These are phyloP conservation scores for Penicillium soppii DNA, from an alignment of 495 filamentous ascomycete genomes.

Conservation along the genomic window DNA sequence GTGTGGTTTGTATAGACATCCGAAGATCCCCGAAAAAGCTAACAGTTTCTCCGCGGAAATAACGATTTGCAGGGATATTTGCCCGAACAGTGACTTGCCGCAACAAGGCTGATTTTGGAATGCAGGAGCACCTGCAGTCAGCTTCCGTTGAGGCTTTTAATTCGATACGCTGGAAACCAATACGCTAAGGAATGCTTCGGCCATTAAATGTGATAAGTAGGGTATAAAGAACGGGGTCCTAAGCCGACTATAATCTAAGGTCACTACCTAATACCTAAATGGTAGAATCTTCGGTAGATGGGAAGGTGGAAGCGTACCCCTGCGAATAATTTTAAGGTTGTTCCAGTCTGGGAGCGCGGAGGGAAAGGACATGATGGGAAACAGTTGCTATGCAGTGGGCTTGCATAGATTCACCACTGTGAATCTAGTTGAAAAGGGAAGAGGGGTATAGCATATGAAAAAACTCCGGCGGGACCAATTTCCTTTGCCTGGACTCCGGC, in stretches of 20 bases:
- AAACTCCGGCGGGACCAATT: neutral
- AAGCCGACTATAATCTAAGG: constrained; percentile 53
- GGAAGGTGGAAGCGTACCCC: constrained; percentile 54
- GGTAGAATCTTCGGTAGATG: neutral
- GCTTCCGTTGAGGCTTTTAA: constrained; percentile 52
- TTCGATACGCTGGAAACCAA: constrained; percentile 61
- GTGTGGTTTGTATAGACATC: too few species aligned
- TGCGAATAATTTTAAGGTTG: constrained; percentile 58
- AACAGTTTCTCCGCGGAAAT: too few species aligned
- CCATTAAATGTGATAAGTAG: constrained; percentile 34
- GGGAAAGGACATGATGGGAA: constrained; percentile 11
- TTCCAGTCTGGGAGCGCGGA: constrained; percentile 52
- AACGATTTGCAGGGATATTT: too few species aligned
- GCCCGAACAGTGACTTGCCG: too few species aligned
- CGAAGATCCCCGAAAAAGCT: too few species aligned
- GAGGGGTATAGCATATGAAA: neutral
- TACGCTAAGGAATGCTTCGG: constrained; percentile 35
- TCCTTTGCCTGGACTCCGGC: neutral
- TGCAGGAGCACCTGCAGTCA: too few species aligned
- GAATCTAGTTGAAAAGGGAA: neutral
- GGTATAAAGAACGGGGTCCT: constrained; percentile 58
- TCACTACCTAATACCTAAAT: constrained; percentile 12
- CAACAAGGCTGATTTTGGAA: too few species aligned
- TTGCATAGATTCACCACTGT: too few species aligned
- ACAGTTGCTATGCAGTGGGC: neutral